A percentile compares a stretch with the other conserved stretches of the same genome.
These are phyloP conservation scores for Brassica incana DNA, from an alignment of 345 rosid species.

Conservation along the genomic window DNA sequence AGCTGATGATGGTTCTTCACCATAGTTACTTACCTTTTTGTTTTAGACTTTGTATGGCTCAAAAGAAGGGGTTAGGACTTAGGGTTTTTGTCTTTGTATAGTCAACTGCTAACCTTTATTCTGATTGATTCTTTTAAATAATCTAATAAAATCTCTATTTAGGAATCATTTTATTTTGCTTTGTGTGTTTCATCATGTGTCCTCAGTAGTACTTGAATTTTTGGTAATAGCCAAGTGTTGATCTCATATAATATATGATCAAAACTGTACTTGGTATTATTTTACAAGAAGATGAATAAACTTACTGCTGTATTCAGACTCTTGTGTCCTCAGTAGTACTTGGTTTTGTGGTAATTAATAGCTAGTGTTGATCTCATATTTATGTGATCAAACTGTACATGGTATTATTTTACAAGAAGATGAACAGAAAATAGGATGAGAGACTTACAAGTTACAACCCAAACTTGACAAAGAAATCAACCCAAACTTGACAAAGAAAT, in stretches of 20 bases:
- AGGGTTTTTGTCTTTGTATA: conserved; percentile 25
- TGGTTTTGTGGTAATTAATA: background rate
- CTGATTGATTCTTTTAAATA: conserved; percentile 24
- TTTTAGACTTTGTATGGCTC: conserved; percentile 11
- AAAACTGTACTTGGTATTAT: background rate
- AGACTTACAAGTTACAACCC: conserved; percentile 6
- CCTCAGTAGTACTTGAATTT: background rate
- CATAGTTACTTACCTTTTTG: background rate
- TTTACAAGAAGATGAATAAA: background rate
- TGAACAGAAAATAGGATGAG: background rate
- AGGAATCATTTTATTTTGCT: background rate
- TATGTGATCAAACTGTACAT: background rate
- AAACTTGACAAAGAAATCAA: conserved; percentile 8
- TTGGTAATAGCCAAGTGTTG: background rate
- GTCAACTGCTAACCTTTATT: conserved; percentile 17
- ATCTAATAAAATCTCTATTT: background rate
- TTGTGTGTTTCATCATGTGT: background rate
- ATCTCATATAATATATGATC: background rate
- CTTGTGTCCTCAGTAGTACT: background rate
- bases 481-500: background rate
- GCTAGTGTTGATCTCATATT: background rate
- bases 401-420: background rate
- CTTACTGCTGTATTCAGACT: too few species aligned
- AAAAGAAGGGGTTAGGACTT: conserved; percentile 15
- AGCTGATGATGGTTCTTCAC: conserved; percentile 11